A percentile compares a stretch with the other conserved stretches of the same genome.
Evolutionary conservation across 139 green algal genomes (phyloP).

Genomic region (Chlamydomonas sphaeroides): DNA sequence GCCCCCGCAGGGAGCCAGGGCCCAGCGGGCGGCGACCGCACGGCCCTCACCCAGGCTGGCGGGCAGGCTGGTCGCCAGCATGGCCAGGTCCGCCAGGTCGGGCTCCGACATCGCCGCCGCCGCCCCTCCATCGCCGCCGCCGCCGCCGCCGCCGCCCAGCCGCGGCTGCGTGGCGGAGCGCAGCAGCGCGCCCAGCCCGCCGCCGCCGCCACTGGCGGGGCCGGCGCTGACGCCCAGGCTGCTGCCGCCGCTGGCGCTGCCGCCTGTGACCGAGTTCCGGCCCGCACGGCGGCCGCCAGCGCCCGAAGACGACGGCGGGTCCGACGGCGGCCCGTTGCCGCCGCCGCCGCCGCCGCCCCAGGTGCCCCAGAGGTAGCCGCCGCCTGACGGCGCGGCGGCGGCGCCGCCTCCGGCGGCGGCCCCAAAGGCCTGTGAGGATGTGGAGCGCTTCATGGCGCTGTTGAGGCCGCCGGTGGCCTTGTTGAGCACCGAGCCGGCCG

Average conservation of each 20-base stretch:
- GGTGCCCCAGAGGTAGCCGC: too few relatives aligned
- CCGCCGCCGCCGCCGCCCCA: not conserved
- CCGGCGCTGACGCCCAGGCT: not conserved
- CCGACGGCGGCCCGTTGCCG: not conserved
- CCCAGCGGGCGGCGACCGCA: not conserved
- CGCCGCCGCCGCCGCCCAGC: not conserved
- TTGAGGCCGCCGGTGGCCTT: constrained; percentile 32
- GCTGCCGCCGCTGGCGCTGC: constrained; percentile 30
- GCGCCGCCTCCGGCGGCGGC: not conserved
- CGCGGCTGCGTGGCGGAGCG: not conserved
- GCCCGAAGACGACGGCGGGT: not conserved
- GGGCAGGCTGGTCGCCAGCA: constrained; percentile 25
- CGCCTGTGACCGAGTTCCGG: not conserved
- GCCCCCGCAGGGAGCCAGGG: too few relatives aligned
- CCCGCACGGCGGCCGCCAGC: not conserved
- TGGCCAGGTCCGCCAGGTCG: constrained; percentile 28
- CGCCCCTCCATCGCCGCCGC: not conserved
- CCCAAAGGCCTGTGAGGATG: not conserved
- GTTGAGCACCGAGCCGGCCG: constrained; percentile 16
- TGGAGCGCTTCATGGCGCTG: constrained; percentile 2
- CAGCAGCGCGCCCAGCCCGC: not conserved
- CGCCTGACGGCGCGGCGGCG: not conserved
- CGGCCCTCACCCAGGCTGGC: constrained; percentile 25
- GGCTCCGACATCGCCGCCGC: not conserved
- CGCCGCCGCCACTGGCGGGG: not conserved